Evolutionary conservation across 139 green algal genomes (phyloP).

Genomic region (Yamagishiella unicocca): DNA sequence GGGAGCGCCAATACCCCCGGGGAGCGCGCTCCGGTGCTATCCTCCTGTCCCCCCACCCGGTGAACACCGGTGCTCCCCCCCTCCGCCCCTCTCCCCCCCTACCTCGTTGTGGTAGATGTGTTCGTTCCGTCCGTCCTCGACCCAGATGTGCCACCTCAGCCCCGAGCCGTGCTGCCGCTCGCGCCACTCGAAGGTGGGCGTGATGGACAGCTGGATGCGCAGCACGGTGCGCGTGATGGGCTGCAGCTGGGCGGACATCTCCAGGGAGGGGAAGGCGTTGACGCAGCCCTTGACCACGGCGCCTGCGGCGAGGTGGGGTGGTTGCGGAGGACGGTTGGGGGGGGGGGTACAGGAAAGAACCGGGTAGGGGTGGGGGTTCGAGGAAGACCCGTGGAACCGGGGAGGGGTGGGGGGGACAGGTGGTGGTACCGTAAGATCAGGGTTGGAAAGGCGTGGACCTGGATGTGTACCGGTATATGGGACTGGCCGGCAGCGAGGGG

Average conservation of each 20-base stretch:
- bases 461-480: too few relatives aligned
- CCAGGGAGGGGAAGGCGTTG: conserved; percentile 83
- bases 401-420: too few relatives aligned
- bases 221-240: conserved; percentile 97
- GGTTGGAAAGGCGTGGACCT: too few relatives aligned
- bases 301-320: not conserved
- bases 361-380: not conserved
- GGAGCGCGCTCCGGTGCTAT: too few relatives aligned
- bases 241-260: conserved; percentile 83
- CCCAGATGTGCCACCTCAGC: conserved; percentile 85
- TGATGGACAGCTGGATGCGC: conserved; percentile 85
- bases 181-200: conserved; percentile 85
- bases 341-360: not conserved
- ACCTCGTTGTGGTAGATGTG: conserved; percentile 94
- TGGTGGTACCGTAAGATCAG: too few relatives aligned
- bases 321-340: too few relatives aligned
- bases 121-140: conserved; percentile 95
- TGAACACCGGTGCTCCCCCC: not conserved
- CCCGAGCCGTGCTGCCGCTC: conserved; percentile 59
- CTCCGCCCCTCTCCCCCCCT: not conserved
- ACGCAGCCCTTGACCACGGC: conserved; percentile 64
- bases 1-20: too few relatives aligned
- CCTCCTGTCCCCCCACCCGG: not conserved
- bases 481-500: too few relatives aligned
- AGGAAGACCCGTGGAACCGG: too few relatives aligned